Base-by-base conservation (phyloP, 176 grass and related monocot species). In the Cocos nucifera region DNA sequence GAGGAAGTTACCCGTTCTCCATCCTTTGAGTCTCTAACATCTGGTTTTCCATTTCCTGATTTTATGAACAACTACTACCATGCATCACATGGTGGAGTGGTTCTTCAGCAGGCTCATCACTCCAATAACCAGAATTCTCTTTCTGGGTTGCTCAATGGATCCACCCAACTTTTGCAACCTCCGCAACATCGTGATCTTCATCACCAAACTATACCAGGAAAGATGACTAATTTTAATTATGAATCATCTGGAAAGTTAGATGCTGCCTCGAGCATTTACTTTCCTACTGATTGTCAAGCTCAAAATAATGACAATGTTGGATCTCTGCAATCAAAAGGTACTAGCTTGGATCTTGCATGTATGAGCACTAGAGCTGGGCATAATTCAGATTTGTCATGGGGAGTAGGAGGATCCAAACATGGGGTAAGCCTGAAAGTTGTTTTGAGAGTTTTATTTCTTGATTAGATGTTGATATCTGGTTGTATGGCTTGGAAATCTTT, bases 281-380 rank as follows among this genome's bases (percentile, higher is more conserved):
- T 49, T 50, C 19, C 12, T 64, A 50, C 8, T 44, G 35, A 44
- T 64, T 50, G 20, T 15, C 62, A 64, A 50, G 39, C 62, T 64
- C 32, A 22, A 12, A 35, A 50, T 21, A 64, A n/a, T 24, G 35
- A 50, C 17, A 17, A 16, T 51, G n/a, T 23, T 44, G 10, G 35
- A 44, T 12, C 2, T 44, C 35, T 44, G 2, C 35, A 14, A 12
- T 44, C 35, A 44, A 44, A 44, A 44, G 2, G 35, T 14, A 44
- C 35, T 12, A 44, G 35, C 35, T 44, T 44, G 35, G 35, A 44
- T 9, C 35, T 12, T 44, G 9, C 35, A 44, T 12, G 10, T 14
- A 44, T 9, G 1, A 2, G 32, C 7, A 10, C 32, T 35, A 9
- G 32, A 6, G 10, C 8, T 23, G 22, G 21, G 35, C 12, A 64